Evolutionary conservation across 371 early-diverging fungal genomes (phyloP).

Genomic region (Funneliformis caledonium): DNA sequence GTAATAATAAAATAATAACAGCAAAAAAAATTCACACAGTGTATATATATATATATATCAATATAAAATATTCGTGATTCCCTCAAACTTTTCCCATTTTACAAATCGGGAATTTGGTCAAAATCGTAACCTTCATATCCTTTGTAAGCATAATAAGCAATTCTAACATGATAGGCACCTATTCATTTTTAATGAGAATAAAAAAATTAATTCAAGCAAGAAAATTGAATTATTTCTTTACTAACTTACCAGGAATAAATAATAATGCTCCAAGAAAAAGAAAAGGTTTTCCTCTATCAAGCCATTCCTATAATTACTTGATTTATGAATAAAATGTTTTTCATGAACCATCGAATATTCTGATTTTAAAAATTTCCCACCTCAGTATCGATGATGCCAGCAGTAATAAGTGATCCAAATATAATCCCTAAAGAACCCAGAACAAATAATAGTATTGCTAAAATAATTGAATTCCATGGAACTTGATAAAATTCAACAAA

Average conservation of each 20-base stretch:
- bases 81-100: slow-evolving; percentile 1
- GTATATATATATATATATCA: no score
- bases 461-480: slow-evolving; percentile 68
- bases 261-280: slow-evolving; percentile 52
- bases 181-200: background rate
- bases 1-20: no score
- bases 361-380: slow-evolving; percentile 33
- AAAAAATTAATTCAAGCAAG: background rate
- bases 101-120: slow-evolving; percentile 49
- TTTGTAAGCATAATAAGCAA: slow-evolving; percentile 52
- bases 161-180: slow-evolving; percentile 50
- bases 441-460: slow-evolving; percentile 58
- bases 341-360: background rate
- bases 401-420: slow-evolving; percentile 62
- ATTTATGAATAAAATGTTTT: background rate
- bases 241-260: slow-evolving; percentile 57
- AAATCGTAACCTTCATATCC: slow-evolving; percentile 53
- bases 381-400: slow-evolving; percentile 49
- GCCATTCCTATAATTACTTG: slow-evolving; percentile 51
- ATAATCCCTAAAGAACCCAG: slow-evolving; percentile 59
- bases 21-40: no score
- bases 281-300: slow-evolving; percentile 62
- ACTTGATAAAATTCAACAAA: slow-evolving; percentile 45
- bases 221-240: background rate
- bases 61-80: background rate